These are phyloP conservation scores for Daedaleopsis sinensis DNA, from an alignment of 768 basidiomycete species.

Conservation along the genomic window DNA sequence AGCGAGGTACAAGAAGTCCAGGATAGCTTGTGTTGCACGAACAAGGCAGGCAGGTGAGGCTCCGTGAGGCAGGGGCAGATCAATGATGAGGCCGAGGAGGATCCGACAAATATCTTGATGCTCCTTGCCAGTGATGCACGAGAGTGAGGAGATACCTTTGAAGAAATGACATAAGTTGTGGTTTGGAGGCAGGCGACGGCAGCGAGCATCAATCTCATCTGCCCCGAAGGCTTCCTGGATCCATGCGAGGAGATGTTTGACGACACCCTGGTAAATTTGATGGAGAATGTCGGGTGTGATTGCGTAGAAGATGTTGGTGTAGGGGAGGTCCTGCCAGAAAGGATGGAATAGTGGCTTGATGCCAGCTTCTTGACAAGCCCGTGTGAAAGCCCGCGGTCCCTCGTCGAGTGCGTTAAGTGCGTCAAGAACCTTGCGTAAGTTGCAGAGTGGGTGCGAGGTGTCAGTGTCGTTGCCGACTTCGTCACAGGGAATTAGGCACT, in stretches of 20 bases:
- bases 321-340: conserved; percentile 30
- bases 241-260: conserved; percentile 33
- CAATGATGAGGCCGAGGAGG: conserved; percentile 25
- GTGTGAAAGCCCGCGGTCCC: conserved; percentile 5
- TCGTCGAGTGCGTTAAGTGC: conserved; percentile 7
- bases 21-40: conserved; percentile 19
- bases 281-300: conserved; percentile 35
- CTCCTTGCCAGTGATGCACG: conserved; percentile 27
- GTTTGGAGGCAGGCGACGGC: conserved; percentile 24
- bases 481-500: conserved; percentile 12
- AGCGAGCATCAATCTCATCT: conserved; percentile 23
- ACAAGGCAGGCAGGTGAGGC: conserved; percentile 12
- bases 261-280: conserved; percentile 33
- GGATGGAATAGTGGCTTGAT: conserved; percentile 28
- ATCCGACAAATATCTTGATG: conserved; percentile 27
- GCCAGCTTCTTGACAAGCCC: conserved; percentile 16
- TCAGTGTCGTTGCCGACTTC: conserved; percentile 13
- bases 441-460: background rate
- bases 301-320: conserved; percentile 26
- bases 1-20: conserved; percentile 32
- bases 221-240: conserved; percentile 12
- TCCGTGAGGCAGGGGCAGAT: conserved; percentile 15
- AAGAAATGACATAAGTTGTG: conserved; percentile 25
- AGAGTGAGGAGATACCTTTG: conserved; percentile 25
- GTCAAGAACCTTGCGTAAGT: conserved; percentile 7